phyloP scores from a whole-genome alignment of 2,329 filamentous ascomycete species.

The Uncinocarpus reesii region DNA sequence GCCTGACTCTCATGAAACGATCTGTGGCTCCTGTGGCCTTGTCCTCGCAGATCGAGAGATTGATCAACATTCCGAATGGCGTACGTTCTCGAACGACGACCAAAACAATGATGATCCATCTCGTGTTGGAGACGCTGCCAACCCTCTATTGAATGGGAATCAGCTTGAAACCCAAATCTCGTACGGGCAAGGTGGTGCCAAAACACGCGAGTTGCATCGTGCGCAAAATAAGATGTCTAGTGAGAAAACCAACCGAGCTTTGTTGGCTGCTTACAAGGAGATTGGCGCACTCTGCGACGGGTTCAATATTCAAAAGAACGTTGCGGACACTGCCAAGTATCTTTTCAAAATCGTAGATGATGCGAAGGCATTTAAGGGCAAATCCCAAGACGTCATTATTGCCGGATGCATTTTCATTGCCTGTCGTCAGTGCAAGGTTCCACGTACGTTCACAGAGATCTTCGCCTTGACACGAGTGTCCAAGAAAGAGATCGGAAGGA shows the following conservation, averaged over 20 bases:
- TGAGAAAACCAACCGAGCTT: constrained; percentile 71
- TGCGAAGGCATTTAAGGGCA: constrained; percentile 86
- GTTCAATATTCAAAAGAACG: constrained; percentile 67
- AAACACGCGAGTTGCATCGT: constrained; percentile 65
- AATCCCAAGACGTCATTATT: constrained; percentile 85
- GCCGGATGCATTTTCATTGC: constrained; percentile 97
- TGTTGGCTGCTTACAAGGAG: constrained; percentile 75
- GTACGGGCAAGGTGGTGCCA: constrained; percentile 61
- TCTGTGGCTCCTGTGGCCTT: constrained; percentile 82
- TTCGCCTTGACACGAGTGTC: constrained; percentile 84
- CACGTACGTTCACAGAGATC: constrained; percentile 88
- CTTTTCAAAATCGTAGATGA: constrained; percentile 94
- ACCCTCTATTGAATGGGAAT: constrained; percentile 78
- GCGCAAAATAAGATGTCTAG: constrained; percentile 71
- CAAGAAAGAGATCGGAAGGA: constrained; percentile 94
- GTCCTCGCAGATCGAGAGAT: constrained; percentile 86
- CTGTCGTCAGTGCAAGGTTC: constrained; percentile 76
- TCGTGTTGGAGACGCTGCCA: constrained; percentile 90
- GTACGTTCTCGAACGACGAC: constrained; percentile 97
- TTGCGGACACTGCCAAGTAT: constrained; percentile 83
- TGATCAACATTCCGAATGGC: constrained; percentile 95
- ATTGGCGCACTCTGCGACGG: constrained; percentile 81
- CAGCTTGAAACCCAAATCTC: constrained; percentile 83
- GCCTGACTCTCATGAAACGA: constrained; percentile 85
- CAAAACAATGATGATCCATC: constrained; percentile 93